Evolutionary conservation across 306 rosid genomes (phyloP).

Genomic region (Rosa lucieae): DNA sequence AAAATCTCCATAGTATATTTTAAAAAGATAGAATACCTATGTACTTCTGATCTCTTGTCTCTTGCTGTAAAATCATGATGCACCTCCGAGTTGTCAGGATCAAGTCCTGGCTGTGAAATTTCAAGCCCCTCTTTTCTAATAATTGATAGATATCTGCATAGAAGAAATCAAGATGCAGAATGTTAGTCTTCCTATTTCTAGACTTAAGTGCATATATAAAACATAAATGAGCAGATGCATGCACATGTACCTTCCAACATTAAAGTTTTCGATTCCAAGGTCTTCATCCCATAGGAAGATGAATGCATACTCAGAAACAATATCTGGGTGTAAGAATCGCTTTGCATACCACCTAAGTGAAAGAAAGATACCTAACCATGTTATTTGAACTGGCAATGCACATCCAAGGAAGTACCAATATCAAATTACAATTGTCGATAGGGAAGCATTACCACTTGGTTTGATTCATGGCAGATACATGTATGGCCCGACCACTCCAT

Average conservation of each 20-base stretch:
- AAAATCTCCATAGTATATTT: background rate
- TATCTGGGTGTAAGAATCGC: conserved; percentile 86
- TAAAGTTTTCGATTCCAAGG: conserved; percentile 75
- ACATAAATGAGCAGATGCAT: background rate
- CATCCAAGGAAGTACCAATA: background rate
- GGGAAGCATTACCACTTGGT: conserved; percentile 48
- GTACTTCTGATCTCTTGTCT: conserved; percentile 49
- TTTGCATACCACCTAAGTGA: conserved; percentile 85
- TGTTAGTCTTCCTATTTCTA: background rate
- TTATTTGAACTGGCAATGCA: background rate
- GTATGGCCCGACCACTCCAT: conserved; percentile 47
- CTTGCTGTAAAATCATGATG: conserved; percentile 70
- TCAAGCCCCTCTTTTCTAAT: conserved; percentile 73
- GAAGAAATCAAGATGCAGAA: background rate
- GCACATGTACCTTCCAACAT: conserved; percentile 47
- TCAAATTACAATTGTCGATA: background rate
- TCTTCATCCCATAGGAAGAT: conserved; percentile 95
- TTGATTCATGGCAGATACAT: conserved; percentile 52
- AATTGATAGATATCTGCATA: conserved; percentile 58
- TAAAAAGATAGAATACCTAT: conserved; percentile 45
- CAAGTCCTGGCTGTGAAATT: conserved; percentile 93
- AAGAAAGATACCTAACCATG: background rate
- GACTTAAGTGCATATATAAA: background rate
- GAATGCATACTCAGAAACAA: conserved; percentile 62
- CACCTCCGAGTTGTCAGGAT: conserved; percentile 64